These are phyloP conservation scores for Erysimum cheiranthoides DNA, from an alignment of 345 rosid genomes.

Conservation along the genomic window DNA sequence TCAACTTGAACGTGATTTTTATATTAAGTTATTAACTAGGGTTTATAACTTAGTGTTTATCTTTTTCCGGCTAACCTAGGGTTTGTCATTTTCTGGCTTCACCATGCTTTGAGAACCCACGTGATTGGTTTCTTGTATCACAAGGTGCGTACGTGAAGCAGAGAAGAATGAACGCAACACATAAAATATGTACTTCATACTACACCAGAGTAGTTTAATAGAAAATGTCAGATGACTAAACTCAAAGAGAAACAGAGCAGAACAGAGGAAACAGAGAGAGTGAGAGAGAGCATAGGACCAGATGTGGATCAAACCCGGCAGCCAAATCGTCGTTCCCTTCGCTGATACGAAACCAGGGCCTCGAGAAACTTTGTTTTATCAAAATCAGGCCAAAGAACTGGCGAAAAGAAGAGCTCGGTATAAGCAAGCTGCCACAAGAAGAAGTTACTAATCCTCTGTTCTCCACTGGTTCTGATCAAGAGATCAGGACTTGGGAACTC, in stretches of 20 bases:
- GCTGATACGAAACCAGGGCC: constrained; percentile 1
- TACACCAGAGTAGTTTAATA: neutral
- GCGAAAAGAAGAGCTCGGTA: neutral
- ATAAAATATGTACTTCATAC: neutral
- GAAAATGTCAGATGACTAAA: neutral
- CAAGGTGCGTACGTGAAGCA: neutral
- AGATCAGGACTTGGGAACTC: constrained; percentile 14
- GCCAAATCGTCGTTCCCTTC: neutral
- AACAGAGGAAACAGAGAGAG: neutral
- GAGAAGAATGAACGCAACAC: neutral
- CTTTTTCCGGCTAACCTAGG: neutral
- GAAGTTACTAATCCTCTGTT: constrained; percentile 10
- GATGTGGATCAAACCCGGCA: neutral
- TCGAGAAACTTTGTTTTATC: neutral
- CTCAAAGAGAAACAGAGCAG: neutral
- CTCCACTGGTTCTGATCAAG: neutral
- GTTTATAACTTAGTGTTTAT: neutral
- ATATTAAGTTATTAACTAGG: neutral
- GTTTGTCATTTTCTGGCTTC: neutral
- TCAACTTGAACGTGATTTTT: no score
- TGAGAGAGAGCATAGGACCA: neutral
- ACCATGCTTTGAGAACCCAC: neutral
- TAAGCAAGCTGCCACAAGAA: neutral
- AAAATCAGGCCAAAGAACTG: neutral
- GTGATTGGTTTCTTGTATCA: neutral